phyloP scores from a whole-genome alignment of 1,284 basidiomycete genomes.

The Malassezia sp. region DNA sequence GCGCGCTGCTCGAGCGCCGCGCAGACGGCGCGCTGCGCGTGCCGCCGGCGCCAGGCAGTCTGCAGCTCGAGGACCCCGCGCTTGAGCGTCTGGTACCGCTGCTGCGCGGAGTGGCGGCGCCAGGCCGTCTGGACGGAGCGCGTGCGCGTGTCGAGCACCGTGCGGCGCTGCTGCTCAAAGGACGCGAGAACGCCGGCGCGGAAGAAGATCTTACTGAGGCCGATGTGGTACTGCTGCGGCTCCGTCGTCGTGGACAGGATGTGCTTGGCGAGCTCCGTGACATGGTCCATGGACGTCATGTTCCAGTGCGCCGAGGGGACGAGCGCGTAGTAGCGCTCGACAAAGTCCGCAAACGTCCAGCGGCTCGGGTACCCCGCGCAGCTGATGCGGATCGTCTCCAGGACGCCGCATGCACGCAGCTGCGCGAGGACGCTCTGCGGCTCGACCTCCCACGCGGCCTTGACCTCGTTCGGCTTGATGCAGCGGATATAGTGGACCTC shows the following conservation, averaged over 20 bases:
- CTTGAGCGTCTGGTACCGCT: conserved; percentile 65
- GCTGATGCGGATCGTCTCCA: conserved; percentile 97
- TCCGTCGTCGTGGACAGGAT: conserved; percentile 83
- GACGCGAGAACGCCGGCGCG: conserved; percentile 97
- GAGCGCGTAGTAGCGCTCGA: conserved; percentile 97
- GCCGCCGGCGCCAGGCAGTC: conserved; percentile 78
- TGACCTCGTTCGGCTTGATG: conserved; percentile 97
- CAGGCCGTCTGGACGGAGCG: conserved; percentile 97
- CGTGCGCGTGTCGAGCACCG: conserved; percentile 76
- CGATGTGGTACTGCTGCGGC: conserved; percentile 89
- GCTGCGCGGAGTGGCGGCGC: conserved; percentile 69
- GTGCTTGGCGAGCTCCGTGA: conserved; percentile 63
- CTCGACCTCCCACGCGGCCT: conserved; percentile 91
- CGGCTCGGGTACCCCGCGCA: conserved; percentile 98
- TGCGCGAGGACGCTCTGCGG: conserved; percentile 92
- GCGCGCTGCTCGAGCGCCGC: conserved; percentile 63
- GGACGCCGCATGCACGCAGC: conserved; percentile 91
- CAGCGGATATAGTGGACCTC: conserved; percentile 99
- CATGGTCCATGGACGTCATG: conserved; percentile 50
- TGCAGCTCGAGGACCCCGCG: conserved; percentile 72
- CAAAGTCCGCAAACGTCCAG: conserved; percentile 98
- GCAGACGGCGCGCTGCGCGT: conserved; percentile 64
- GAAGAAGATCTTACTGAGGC: conserved; percentile 98
- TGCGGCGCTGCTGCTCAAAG: conserved; percentile 77
- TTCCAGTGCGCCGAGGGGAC: conserved; percentile 74